These are phyloP conservation scores for Russula abietina DNA, from an alignment of 768 basidiomycete species.

Conservation along the genomic window DNA sequence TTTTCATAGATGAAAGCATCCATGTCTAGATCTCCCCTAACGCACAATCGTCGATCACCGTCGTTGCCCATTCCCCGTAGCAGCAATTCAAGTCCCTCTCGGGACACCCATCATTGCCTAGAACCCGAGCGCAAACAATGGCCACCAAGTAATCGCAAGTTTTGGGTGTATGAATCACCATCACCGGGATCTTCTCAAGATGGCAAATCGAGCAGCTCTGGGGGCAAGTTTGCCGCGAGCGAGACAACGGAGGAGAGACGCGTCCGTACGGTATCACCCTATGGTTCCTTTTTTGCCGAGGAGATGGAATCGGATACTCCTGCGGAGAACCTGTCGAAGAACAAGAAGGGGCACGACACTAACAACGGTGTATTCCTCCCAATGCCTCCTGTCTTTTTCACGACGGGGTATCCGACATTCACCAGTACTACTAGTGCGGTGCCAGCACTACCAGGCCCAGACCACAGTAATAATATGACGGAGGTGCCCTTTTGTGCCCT, in stretches of 20 bases:
- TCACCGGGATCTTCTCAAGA: conserved; percentile 7
- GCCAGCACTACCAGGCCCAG: not conserved
- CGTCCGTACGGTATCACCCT: conserved; percentile 7
- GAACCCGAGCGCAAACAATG: not conserved
- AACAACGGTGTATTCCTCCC: not conserved
- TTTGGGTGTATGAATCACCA: conserved; percentile 7
- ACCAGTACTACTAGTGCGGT: not conserved
- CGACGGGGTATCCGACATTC: not conserved
- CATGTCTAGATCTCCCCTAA: not conserved
- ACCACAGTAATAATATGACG: no score
- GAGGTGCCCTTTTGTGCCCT: not conserved
- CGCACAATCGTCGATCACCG: not conserved
- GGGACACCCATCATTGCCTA: not conserved
- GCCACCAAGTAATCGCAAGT: not conserved
- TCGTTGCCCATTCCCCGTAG: not conserved
- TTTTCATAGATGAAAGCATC: not conserved
- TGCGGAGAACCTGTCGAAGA: not conserved
- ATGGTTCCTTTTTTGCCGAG: conserved; percentile 17
- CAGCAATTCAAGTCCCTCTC: no score
- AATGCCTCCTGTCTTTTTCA: not conserved
- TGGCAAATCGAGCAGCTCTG: conserved; percentile 5
- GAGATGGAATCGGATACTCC: conserved; percentile 15
- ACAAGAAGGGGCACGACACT: no score
- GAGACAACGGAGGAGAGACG: not conserved
- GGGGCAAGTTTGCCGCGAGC: not conserved